Base-by-base conservation (phyloP, 805 yeast species). In the Myxozyma kluyveri region DNA sequence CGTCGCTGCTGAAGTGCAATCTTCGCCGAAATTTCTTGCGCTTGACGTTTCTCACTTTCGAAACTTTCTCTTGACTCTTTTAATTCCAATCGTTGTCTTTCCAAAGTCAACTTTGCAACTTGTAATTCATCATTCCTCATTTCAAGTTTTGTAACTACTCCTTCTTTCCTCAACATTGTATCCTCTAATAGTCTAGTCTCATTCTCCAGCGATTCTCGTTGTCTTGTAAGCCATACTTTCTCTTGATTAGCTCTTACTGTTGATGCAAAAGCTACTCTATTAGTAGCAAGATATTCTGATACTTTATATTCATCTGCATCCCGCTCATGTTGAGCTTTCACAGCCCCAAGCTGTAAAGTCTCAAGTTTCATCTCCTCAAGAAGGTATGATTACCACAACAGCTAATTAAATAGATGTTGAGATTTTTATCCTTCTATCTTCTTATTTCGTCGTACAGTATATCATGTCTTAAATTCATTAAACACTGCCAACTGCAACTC, bases 1-100 rank as follows among this genome's bases (percentile, higher is more conserved):
- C 74, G 57, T 26, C 49, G 29, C 29, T 55, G 52, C 42, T 58
- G 60, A 7, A 22, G 17, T 9, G 36, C 33, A 2, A 58, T 40
- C 27, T 58, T 52, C 35, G 21, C 21, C 4, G n/a, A 33, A 14
- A 49, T 24, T 32, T 17, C 41, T n/a, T 32, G 41, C 32, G 23
- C 42, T 14, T 7, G 10, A 22, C 24, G 14, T 10, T 42, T 38
- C 32, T 22, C 31, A 3, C 24, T 21, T 19, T 40, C 50, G 4
- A 55, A 33, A 19, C 48, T 44, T 2, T 12, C 26, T 33, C 26
- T 40, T 36, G 32, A 4, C 27, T 35, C 32, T 14, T 29, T 40
- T 23, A 52, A 21, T 19, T 23, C 48, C 7, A 17, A 14, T 39
- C 26, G 17, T 12, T 36, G 45, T 4, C 32, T 24, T 23, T 29